Percentiles rank a stretch among this genome's conserved stretches.
Conservation (phyloP, 805 yeast species). For the Wickerhamomyces mucosus region DNA sequence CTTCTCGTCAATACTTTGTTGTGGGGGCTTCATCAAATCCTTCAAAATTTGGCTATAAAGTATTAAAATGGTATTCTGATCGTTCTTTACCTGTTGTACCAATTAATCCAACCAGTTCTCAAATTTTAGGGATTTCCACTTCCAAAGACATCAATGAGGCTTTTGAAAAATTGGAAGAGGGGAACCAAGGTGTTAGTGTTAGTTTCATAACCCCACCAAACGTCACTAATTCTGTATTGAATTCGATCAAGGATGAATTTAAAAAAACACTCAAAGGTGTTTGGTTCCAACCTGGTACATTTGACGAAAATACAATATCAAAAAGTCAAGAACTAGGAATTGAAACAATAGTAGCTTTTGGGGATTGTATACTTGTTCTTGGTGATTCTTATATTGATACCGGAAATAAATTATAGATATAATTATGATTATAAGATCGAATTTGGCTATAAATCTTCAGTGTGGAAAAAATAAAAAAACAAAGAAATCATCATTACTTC, state of each 20-base stretch:
- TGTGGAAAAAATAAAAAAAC: too few species aligned
- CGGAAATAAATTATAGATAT: conserved; percentile 25
- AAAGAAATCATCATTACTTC: conserved; percentile 7
- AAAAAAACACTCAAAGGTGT: conserved; percentile 36
- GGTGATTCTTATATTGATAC: conserved; percentile 42
- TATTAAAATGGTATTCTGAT: conserved; percentile 54
- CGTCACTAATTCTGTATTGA: conserved; percentile 38
- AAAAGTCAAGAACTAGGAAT: conserved; percentile 26
- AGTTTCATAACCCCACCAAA: conserved; percentile 73
- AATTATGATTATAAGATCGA: neutral
- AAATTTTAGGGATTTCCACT: conserved; percentile 37
- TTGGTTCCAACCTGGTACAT: conserved; percentile 86
- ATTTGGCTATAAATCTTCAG: neutral
- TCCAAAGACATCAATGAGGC: conserved; percentile 24
- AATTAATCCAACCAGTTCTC: conserved; percentile 46
- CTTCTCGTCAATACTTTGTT: conserved; percentile 47
- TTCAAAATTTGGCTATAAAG: conserved; percentile 59
- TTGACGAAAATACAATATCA: conserved; percentile 40
- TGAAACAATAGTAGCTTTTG: conserved; percentile 33
- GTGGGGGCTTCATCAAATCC: conserved; percentile 65
- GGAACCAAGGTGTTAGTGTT: conserved; percentile 40
- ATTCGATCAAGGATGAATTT: conserved; percentile 24
- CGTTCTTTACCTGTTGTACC: conserved; percentile 54
- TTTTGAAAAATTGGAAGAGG: conserved; percentile 11
- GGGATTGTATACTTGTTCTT: conserved; percentile 61